Base-by-base conservation (phyloP, 2,329 filamentous ascomycete species). In the Cladosporium halotolerans region DNA sequence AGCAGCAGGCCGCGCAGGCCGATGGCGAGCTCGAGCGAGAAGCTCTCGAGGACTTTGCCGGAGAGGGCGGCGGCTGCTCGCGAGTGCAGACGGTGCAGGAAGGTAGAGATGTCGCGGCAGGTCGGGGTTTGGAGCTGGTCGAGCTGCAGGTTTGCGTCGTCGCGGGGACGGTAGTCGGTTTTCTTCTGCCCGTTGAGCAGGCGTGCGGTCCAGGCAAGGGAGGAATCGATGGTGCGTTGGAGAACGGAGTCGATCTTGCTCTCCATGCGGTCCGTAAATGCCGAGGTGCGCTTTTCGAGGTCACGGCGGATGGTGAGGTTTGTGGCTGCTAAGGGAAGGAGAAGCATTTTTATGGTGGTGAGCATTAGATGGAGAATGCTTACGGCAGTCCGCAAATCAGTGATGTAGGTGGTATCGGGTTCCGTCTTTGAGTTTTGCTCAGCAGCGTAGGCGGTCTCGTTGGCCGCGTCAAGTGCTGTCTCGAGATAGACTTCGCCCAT, bases 341-440 rank as follows among this genome's bases (percentile, higher is more conserved):
- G 82, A 13, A 97, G 89, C 3, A 90, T 91, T 55, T 86, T 84
- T 61, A 95, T 91, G 63, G 93, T 96, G 57, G 89, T 89, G 62
- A 92, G 85, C 83, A 97, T 95, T 62, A 99, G 82, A 67, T 92
- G 91, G 8, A 93, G 86, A 58, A 96, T 92, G 51, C 85, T 91
- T 51, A 96, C 89, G 8, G 89, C 88, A 2, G 87, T 83, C 33
- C 88, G 85, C 36, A 97, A 79, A 9, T 83, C 83, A 6, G 85
- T 82, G 38, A 99, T 79, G 68, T 95, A 96, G 2, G 80, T 79
- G 47, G 97, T 79, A 68, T 99, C 92, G 0, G 93, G 93, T 66
- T 96, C 92, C 11, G 78, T 81, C 70, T 92, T 96, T 48, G 79
- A 74, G 36, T 62, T 65, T 61, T 79, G 84, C 68, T 97, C 92